Evolutionary conservation across 352 stramenopile species (phyloP).

Genomic region (Phytophthora foliorum): DNA sequence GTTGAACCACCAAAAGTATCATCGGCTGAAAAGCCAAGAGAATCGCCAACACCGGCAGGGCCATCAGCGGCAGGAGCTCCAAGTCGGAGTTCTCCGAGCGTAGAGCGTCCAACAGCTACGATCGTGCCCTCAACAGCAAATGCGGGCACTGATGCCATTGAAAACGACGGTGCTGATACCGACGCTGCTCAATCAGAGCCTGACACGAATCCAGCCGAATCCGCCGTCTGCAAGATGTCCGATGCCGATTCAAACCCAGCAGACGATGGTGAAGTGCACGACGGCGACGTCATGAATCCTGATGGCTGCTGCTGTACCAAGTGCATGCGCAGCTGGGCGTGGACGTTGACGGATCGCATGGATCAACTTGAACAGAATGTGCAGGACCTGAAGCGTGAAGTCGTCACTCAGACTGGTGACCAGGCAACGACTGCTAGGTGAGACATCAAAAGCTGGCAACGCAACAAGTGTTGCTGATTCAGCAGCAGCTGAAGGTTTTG

Average conservation of each 20-base stretch:
- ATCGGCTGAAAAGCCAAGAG: background rate
- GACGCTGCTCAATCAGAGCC: slow-evolving; percentile 11
- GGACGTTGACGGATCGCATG: slow-evolving; percentile 37
- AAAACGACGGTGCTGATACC: slow-evolving; percentile 8
- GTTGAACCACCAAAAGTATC: background rate
- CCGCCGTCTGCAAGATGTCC: slow-evolving; percentile 3
- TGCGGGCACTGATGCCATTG: background rate
- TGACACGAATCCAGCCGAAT: background rate
- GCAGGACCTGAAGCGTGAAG: slow-evolving; percentile 22
- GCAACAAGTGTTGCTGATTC: too few relatives aligned
- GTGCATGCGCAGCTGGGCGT: slow-evolving; percentile 43
- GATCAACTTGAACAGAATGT: slow-evolving; percentile 41
- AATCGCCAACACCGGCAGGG: background rate
- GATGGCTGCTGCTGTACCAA: slow-evolving; percentile 41
- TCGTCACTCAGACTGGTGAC: background rate
- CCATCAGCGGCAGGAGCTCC: background rate
- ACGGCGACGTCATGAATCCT: slow-evolving; percentile 34
- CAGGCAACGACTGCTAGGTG: background rate
- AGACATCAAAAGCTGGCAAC: too few relatives aligned
- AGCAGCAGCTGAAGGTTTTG: background rate
- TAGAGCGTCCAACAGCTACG: background rate
- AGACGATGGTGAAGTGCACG: slow-evolving; percentile 19
- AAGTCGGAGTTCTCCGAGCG: background rate
- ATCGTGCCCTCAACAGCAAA: background rate
- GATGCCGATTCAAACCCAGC: slow-evolving; percentile 6